Conservation (phyloP, 345 rosid genomes). For the Rhizophora apiculata region DNA sequence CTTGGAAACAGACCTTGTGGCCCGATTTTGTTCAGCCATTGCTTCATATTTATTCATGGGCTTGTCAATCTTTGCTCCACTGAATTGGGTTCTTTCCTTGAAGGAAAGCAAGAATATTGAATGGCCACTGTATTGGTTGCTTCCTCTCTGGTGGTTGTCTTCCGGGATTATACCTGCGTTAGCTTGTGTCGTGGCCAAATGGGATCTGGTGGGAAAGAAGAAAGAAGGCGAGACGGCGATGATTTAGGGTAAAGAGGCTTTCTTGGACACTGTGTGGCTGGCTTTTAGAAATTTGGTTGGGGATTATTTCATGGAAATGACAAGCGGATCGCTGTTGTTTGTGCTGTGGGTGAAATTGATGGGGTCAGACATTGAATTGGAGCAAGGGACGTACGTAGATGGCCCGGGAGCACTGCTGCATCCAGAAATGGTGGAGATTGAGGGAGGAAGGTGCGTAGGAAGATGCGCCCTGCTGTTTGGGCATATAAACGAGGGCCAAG, state of each 20-base stretch:
- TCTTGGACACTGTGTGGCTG: constrained; percentile 63
- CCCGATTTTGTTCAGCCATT: constrained; percentile 49
- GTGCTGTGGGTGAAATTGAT: constrained; percentile 53
- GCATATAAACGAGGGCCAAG: constrained; percentile 62
- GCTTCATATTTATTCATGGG: constrained; percentile 49
- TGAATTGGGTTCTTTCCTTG: constrained; percentile 30
- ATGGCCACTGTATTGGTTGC: constrained; percentile 33
- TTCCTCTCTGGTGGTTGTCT: constrained; percentile 49
- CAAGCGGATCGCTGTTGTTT: constrained; percentile 40
- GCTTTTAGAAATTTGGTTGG: constrained; percentile 52
- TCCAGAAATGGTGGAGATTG: constrained; percentile 67
- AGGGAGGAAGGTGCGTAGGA: constrained; percentile 48
- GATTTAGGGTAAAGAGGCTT: constrained; percentile 49
- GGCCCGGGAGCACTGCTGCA: constrained; percentile 57
- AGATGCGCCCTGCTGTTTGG: constrained; percentile 57
- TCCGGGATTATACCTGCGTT: constrained; percentile 44
- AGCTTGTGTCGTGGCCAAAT: constrained; percentile 45
- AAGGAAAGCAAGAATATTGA: constrained; percentile 28
- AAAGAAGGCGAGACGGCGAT: constrained; percentile 41
- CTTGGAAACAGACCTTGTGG: constrained; percentile 51
- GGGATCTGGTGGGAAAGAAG: constrained; percentile 60
- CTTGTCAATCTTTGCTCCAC: constrained; percentile 36
- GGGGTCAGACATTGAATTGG: constrained; percentile 49
- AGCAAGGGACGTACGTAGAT: constrained; percentile 45
- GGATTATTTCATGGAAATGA: constrained; percentile 59